A percentile compares a stretch with the other conserved stretches of the same genome.
phyloP scores from a whole-genome alignment of 176 grass and related monocot genomes.

The Triticum dicoccoides region DNA sequence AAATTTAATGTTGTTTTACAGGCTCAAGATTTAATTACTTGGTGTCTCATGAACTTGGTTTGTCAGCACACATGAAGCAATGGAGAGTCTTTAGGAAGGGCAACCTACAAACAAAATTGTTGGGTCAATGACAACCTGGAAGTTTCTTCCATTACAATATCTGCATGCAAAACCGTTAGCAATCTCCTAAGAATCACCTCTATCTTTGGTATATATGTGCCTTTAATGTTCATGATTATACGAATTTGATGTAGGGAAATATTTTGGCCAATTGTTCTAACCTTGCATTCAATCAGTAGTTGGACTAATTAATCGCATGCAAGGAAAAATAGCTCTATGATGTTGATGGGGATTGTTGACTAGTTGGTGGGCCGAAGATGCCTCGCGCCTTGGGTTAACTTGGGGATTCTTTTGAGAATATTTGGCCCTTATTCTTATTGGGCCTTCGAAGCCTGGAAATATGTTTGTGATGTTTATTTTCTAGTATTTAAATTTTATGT shows the following conservation, averaged over 20 bases:
- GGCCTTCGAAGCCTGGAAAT: neutral
- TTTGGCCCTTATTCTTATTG: neutral
- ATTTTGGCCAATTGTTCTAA: no score
- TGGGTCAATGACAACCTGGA: neutral
- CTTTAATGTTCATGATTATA: neutral
- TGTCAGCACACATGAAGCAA: neutral
- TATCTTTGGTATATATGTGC: neutral
- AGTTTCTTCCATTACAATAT: neutral
- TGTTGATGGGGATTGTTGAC: neutral
- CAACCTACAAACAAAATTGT: neutral
- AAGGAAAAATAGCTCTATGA: neutral
- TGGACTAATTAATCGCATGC: neutral
- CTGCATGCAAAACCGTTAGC: neutral
- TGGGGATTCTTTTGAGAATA: neutral
- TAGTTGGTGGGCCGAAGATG: neutral
- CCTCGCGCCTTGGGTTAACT: neutral
- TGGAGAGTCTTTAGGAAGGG: neutral
- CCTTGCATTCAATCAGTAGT: neutral
- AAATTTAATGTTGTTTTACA: neutral
- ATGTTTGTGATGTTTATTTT: neutral
- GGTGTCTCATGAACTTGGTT: neutral
- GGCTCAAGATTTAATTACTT: neutral
- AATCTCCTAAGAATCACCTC: neutral
- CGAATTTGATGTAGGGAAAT: neutral
- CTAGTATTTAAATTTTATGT: neutral